Conservation (phyloP, 148 eudicot genomes). For the Cornus kousa region DNA sequence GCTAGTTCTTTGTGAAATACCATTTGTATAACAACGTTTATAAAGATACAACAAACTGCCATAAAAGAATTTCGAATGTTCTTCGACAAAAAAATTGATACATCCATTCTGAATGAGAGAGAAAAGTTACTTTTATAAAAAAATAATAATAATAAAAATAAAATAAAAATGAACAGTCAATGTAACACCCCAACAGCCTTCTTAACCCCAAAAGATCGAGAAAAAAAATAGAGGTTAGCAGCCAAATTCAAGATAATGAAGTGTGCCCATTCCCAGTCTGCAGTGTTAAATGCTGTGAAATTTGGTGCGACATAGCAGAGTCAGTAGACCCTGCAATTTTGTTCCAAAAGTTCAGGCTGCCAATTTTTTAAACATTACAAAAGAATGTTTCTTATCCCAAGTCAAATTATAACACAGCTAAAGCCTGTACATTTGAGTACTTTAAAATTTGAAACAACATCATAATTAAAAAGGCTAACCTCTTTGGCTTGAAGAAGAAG, state of each 20-base stretch:
- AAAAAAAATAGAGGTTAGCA: neutral
- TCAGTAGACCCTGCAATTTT: conserved; percentile 10
- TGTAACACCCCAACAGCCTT: conserved; percentile 7
- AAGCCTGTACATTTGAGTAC: conserved; percentile 1
- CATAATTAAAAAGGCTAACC: neutral
- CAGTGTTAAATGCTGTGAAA: neutral
- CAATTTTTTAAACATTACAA: conserved; percentile 13
- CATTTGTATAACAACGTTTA: neutral
- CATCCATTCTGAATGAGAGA: conserved; percentile 6
- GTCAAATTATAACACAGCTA: neutral
- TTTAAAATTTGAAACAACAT: neutral
- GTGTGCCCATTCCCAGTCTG: conserved; percentile 1
- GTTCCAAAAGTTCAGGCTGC: conserved; percentile 16
- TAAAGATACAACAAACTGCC: neutral
- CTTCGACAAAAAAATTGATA: neutral
- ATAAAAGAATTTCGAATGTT: neutral
- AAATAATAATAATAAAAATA: too few relatives aligned
- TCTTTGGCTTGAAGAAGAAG: conserved; percentile 3
- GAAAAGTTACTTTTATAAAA: neutral
- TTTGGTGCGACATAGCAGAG: neutral
- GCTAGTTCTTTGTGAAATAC: neutral
- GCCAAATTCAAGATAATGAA: neutral
- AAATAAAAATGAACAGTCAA: conserved; percentile 4
- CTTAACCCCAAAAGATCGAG: conserved; percentile 6
- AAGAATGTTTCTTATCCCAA: conserved; percentile 15